These are phyloP conservation scores for Deinandra increscens DNA, from an alignment of 129 eudicot genomes.

Conservation along the genomic window DNA sequence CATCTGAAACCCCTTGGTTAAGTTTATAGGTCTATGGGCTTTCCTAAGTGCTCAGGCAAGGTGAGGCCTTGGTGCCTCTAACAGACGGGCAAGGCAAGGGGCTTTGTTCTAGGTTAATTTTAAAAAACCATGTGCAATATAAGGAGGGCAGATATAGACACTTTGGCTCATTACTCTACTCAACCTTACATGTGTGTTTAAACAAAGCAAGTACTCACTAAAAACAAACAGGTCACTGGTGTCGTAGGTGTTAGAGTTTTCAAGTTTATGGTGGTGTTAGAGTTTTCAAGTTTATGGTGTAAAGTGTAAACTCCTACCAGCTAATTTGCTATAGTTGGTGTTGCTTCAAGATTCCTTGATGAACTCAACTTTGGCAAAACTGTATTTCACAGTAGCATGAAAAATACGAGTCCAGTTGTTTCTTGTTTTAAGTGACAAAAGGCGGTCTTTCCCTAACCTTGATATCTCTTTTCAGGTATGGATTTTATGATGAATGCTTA, in stretches of 20 bases:
- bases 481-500: conserved; percentile 83
- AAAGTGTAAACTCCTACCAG: neutral
- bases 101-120: neutral
- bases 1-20: conserved; percentile 1
- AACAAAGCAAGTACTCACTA: neutral
- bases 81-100: too few relatives aligned
- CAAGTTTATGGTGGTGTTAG: too few relatives aligned
- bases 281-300: neutral
- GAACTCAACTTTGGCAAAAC: neutral
- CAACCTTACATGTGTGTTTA: conserved; percentile 5
- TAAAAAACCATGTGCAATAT: neutral
- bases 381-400: neutral
- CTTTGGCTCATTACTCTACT: conserved; percentile 5
- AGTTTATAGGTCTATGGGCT: neutral
- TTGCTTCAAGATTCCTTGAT: neutral
- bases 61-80: too few relatives aligned
- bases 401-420: neutral
- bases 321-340: conserved; percentile 5
- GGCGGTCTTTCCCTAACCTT: conserved; percentile 12
- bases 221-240: neutral
- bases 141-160: conserved; percentile 14
- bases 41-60: too few relatives aligned
- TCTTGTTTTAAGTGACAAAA: conserved; percentile 9
- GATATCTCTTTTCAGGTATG: conserved; percentile 58
- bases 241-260: too few relatives aligned